Conservation (phyloP, 2,329 filamentous ascomycete genomes). For the Alternaria sp. region DNA sequence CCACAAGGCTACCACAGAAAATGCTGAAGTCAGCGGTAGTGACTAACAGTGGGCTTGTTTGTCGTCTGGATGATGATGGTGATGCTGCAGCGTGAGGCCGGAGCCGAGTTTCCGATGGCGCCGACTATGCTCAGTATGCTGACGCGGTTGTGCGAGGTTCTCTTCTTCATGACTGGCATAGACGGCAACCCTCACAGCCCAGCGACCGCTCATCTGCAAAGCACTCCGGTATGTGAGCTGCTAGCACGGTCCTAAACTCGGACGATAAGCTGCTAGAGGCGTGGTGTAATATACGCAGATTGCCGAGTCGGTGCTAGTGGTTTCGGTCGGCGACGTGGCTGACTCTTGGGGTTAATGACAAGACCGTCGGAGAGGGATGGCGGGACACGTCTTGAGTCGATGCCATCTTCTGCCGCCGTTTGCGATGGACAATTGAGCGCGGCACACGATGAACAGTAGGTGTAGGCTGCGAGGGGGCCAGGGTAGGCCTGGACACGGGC, state of each 20-base stretch:
- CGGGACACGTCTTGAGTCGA: slow-evolving; percentile 13
- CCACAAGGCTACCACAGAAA: slow-evolving; percentile 2
- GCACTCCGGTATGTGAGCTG: slow-evolving; percentile 4
- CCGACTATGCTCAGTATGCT: neutral
- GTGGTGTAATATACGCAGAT: slow-evolving; percentile 28
- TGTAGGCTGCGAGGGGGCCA: slow-evolving; percentile 6
- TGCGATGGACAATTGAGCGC: slow-evolving; percentile 8
- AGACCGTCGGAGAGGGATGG: slow-evolving; percentile 6
- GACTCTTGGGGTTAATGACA: slow-evolving; percentile 8
- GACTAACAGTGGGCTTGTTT: neutral
- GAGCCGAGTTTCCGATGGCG: neutral
- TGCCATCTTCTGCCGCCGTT: slow-evolving; percentile 15
- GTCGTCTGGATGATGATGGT: neutral
- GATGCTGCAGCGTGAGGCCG: slow-evolving; percentile 4
- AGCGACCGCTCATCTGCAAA: neutral
- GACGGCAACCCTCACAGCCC: neutral
- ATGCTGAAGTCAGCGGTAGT: neutral
- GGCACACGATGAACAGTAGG: slow-evolving; percentile 7
- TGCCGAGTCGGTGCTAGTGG: slow-evolving; percentile 21
- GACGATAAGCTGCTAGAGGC: slow-evolving; percentile 12
- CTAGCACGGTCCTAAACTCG: slow-evolving; percentile 28
- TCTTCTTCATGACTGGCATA: slow-evolving; percentile 2
- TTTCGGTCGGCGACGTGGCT: slow-evolving; percentile 13
- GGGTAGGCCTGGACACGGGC: slow-evolving; percentile 1
- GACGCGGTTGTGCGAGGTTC: neutral